Percentiles rank a stretch among this genome's conserved stretches.
Conservation (phyloP, 2,329 filamentous ascomycete species). For the Colletotrichum lini region DNA sequence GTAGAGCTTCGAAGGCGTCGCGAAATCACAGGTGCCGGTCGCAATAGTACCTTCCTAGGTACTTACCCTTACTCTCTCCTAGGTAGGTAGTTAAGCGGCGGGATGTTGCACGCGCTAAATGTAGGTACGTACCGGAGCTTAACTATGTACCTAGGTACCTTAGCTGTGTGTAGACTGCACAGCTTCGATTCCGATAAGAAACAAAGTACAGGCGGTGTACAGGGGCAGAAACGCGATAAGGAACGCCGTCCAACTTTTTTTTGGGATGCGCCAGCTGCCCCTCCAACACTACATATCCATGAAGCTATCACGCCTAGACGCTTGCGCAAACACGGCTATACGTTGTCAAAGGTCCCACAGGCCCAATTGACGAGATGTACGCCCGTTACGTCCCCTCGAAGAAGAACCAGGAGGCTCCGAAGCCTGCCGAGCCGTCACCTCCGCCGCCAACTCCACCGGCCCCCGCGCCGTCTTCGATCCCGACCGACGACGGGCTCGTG, state of each 20-base stretch:
- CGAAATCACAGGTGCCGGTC: not conserved
- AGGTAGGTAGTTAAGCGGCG: not conserved
- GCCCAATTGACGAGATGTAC: conserved; percentile 37
- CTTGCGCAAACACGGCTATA: not conserved
- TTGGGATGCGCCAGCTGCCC: conserved; percentile 42
- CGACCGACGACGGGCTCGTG: conserved; percentile 15
- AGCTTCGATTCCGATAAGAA: conserved; percentile 46
- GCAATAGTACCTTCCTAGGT: not conserved
- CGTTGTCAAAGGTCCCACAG: not conserved
- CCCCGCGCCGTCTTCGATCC: conserved; percentile 36
- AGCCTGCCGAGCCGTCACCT: conserved; percentile 15
- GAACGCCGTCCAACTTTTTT: conserved; percentile 53
- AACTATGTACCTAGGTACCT: not conserved
- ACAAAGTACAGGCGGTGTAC: conserved; percentile 49
- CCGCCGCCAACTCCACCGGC: conserved; percentile 17
- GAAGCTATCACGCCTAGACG: not conserved
- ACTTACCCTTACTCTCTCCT: too few species aligned
- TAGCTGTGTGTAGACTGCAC: too few species aligned
- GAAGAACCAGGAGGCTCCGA: conserved; percentile 44
- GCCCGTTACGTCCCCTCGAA: conserved; percentile 57
- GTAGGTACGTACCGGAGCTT: not conserved
- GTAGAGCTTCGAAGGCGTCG: not conserved
- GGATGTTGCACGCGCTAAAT: too few species aligned
- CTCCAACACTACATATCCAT: conserved; percentile 10
- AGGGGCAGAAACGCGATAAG: conserved; percentile 57